Base-by-base conservation (phyloP, 306 rosid species). In the Astragalus glycyphyllos region DNA sequence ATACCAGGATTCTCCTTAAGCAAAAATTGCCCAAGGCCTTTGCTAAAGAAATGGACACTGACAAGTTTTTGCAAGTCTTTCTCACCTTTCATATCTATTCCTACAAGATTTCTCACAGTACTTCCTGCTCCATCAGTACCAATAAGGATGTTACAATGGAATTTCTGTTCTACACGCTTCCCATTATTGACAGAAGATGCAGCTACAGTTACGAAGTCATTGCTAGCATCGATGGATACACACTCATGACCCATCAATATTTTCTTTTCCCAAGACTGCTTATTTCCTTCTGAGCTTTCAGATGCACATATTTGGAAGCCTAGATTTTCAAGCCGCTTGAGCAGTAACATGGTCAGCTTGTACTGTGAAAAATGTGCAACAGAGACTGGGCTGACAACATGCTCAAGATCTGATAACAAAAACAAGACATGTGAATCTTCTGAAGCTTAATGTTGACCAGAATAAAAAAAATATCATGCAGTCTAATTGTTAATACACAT, bases 91-190 rank as follows among this genome's bases (percentile, higher is more conserved):
- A 94, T 87, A 72, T 86, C 85, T 71, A 94, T 74, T 80, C 99
- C 96, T 55, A 63, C 79, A 34, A 89, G 95, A 75, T 80, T 89
- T 74, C 96, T 84, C 59, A 94, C 95, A 53, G 89, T 89, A 79
- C 99, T 94, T 77, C 93, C 87, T 51, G 96, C 86, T 64, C 96
- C 96, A 73, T 94, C 99, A 6, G 97, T 55, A 58, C 99, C 95
- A 62, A 94, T 80, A 57, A 94, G 83, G 58, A 91, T 55, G 58
- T 76, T 87, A 75, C 97, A 86, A 48, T 48, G 77, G 74, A 94
- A 72, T 31, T 85, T 75, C 87, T 84, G 76, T 81, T 79, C 84
- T 40, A 75, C 74, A 65, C 10, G 66, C 72, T 82, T 84, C 77
- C 88, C 96, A 57, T 84, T 80, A 78, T 82, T 66, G 58, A 75